These are phyloP conservation scores for Elsinoe batatas DNA, from an alignment of 2,329 filamentous ascomycete genomes.

Conservation along the genomic window DNA sequence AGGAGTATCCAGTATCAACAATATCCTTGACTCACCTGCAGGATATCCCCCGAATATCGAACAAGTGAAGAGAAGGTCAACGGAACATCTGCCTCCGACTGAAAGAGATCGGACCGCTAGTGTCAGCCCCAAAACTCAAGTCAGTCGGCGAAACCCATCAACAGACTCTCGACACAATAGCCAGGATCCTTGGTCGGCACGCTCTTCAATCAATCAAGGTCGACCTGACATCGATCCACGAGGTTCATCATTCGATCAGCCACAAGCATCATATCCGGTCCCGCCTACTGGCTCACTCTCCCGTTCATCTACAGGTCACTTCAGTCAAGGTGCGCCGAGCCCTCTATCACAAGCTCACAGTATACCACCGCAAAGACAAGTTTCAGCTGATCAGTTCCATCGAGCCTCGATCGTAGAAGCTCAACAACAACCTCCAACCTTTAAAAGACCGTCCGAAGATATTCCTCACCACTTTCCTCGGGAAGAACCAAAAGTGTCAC, in stretches of 20 bases:
- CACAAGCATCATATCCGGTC: not conserved
- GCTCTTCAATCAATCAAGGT: conserved; percentile 9
- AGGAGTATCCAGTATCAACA: conserved; percentile 20
- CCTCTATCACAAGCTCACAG: conserved; percentile 7
- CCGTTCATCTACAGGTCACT: conserved; percentile 7
- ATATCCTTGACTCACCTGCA: conserved; percentile 31
- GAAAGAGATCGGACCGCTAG: conserved; percentile 63
- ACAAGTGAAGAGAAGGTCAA: conserved; percentile 16
- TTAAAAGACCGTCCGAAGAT: not conserved
- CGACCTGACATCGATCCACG: not conserved
- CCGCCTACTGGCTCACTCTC: not conserved
- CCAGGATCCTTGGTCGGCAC: conserved; percentile 19
- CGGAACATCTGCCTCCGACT: conserved; percentile 40
- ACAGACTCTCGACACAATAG: conserved; percentile 25
- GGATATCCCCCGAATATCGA: conserved; percentile 16
- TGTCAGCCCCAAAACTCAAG: conserved; percentile 64
- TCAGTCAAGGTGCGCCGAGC: conserved; percentile 11
- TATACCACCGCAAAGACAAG: not conserved
- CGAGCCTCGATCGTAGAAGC: not conserved
- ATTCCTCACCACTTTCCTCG: not conserved
- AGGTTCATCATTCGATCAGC: not conserved
- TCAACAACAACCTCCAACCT: not conserved
- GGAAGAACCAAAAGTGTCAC: conserved; percentile 12
- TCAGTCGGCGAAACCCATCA: conserved; percentile 23
- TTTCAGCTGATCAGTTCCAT: not conserved